Evolutionary conservation across 176 grass and related monocot genomes (phyloP), one percentile per base, ranked within the genome.

Genomic region (Eleusine coracana): DNA sequence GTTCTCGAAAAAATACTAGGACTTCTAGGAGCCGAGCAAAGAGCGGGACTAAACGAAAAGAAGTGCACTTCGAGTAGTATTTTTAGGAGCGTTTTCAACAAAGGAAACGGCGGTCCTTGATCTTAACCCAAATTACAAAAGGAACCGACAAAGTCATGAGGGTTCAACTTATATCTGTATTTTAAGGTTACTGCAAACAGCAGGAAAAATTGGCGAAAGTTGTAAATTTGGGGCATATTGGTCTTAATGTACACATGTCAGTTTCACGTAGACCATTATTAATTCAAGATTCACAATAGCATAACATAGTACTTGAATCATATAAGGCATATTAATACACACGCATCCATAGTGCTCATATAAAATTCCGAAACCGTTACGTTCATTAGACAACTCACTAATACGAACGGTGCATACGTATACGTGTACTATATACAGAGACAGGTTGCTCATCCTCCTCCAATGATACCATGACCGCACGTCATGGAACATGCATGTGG

Each of bases 321-420:
- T 8, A 23, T 9, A 59, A 7, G 5, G 21, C 9, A 56, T 21
- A 56, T 20, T 21, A 9, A 88, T 14, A 45, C 20, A 10, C 70
- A 17, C 66, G 38, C 27, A 38, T 79, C 25, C 29, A 42, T 44
- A 21, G 1, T 56, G 52, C 80, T 79, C 31, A 42, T 52, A 2
- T 3, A 25, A 7, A 77, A 20, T 52, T 44, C 8, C 29, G 80
- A 89, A 85, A 75, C 0, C 5, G 39, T 52, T 60, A 70, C 9
- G 62, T 15, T 61, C 60, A 42, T 69, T 89, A 65, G 6, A 52
- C 70, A 80, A 17, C 21, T 85, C 40, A 80, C 37, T 1, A 8
- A 12, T 81, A 42, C n/a, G 37, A 49, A 68, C 18, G 18, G 12
- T 44, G 27, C 38, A 73, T 16, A 60, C 37, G 0, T 5, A 56